Percentiles rank a stretch among this genome's conserved stretches.
Evolutionary conservation across 805 yeast genomes (phyloP).

Genomic region (Ogataea saltuana): DNA sequence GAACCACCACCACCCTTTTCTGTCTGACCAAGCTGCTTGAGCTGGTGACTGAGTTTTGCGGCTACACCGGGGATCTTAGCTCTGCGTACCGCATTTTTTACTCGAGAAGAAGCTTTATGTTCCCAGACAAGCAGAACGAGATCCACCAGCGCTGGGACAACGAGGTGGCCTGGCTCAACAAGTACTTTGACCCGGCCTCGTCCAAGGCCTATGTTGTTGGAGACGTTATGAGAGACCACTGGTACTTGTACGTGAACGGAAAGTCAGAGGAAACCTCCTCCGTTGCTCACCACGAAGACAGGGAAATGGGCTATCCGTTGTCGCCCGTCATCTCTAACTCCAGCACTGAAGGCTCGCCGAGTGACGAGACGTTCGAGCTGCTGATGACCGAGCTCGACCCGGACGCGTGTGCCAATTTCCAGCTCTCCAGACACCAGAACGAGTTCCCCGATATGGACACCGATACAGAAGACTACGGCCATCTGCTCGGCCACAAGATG

Average conservation of each 20-base stretch:
- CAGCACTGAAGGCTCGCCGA: constrained; percentile 4
- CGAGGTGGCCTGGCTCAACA: constrained; percentile 71
- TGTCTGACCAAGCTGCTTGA: constrained; percentile 70
- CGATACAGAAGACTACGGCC: constrained; percentile 71
- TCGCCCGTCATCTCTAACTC: constrained; percentile 25
- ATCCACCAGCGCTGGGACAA: constrained; percentile 84
- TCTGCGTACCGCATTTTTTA: constrained; percentile 70
- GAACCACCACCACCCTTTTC: constrained; percentile 86
- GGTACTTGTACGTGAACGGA: constrained; percentile 83
- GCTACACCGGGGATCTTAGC: constrained; percentile 39
- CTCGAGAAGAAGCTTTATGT: constrained; percentile 90
- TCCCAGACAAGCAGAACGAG: constrained; percentile 78
- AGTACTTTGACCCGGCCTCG: constrained; percentile 59
- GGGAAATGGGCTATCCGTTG: constrained; percentile 22
- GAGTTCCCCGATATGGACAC: constrained; percentile 44
- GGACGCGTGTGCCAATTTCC: constrained; percentile 55
- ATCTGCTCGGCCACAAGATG: constrained; percentile 68
- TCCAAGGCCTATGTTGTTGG: constrained; percentile 77
- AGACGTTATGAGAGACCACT: constrained; percentile 75
- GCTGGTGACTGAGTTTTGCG: constrained; percentile 43
- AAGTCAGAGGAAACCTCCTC: constrained; percentile 10
- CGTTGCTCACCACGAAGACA: not conserved
- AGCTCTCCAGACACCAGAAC: constrained; percentile 34
- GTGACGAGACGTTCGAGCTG: constrained; percentile 75
- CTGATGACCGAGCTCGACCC: constrained; percentile 84